Conservation (phyloP, 2,329 filamentous ascomycete species). For the Aspergillus brunneoviolaceus region DNA sequence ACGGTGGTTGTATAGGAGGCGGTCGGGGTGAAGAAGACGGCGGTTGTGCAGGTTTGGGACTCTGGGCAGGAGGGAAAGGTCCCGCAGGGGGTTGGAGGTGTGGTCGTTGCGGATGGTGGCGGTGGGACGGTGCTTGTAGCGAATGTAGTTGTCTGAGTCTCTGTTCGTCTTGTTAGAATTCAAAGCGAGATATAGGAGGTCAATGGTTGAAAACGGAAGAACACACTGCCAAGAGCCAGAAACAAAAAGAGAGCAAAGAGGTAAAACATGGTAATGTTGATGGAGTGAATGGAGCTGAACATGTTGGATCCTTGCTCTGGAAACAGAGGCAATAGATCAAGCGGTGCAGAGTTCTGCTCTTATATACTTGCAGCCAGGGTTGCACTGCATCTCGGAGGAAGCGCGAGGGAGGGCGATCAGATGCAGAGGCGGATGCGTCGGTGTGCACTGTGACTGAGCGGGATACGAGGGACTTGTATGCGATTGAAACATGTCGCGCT, state of each 20-base stretch:
- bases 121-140: neutral
- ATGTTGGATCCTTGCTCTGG: neutral
- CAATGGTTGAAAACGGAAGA: neutral
- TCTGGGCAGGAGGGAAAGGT: neutral
- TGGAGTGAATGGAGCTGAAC: neutral
- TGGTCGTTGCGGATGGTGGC: neutral
- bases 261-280: neutral
- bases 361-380: neutral
- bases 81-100: neutral
- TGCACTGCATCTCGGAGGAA: neutral
- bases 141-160: neutral
- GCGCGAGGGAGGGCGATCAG: neutral
- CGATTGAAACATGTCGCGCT: neutral
- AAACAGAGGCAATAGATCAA: neutral
- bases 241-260: neutral
- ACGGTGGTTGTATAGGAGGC: slow-evolving; percentile 19
- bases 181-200: too few relatives aligned
- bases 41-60: slow-evolving; percentile 12
- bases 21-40: slow-evolving; percentile 1
- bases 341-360: neutral
- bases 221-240: neutral
- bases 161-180: neutral
- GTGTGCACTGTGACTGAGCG: neutral
- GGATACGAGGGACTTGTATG: neutral
- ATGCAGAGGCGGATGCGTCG: neutral